Evolutionary conservation across 2,329 filamentous ascomycete genomes (phyloP).

Genomic region (Uncinocarpus reesii): DNA sequence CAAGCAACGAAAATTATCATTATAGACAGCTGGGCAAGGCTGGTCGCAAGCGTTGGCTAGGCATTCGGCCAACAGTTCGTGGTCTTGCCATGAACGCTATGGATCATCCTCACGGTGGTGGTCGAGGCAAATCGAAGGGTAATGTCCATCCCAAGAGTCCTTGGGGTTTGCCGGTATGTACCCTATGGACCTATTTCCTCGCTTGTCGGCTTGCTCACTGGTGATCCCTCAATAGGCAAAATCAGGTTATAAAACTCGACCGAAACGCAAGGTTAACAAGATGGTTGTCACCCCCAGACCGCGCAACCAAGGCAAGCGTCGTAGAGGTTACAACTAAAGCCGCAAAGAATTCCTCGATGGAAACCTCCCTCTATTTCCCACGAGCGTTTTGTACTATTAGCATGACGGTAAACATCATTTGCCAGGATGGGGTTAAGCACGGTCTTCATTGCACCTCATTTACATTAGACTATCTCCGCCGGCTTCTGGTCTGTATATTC

Average conservation of each 20-base stretch:
- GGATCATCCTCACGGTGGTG: conserved; percentile 97
- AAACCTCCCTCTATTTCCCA: background rate
- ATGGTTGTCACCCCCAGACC: conserved; percentile 74
- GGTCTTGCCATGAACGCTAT: conserved; percentile 98
- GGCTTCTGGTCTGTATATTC: no score
- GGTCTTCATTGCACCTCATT: background rate
- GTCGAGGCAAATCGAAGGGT: conserved; percentile 98
- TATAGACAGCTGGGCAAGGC: conserved; percentile 90
- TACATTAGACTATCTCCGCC: background rate
- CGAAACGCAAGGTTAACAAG: conserved; percentile 81
- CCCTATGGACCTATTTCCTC: conserved; percentile 5
- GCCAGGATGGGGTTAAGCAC: background rate
- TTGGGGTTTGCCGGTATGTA: conserved; percentile 85
- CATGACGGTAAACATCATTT: background rate
- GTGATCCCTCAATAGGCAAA: conserved; percentile 35
- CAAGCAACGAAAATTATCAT: conserved; percentile 87
- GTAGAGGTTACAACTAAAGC: conserved; percentile 52
- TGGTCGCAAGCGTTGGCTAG: conserved; percentile 83
- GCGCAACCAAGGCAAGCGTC: conserved; percentile 83
- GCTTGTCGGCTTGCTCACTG: conserved; percentile 13
- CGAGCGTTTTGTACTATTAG: conserved; percentile 6
- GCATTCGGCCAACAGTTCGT: conserved; percentile 87
- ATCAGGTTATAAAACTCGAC: conserved; percentile 72
- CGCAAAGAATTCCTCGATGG: no score
- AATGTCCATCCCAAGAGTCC: conserved; percentile 90